Evolutionary conservation across 2,329 filamentous ascomycete genomes (phyloP), one percentile per base, ranked within the genome.

Genomic region (Sporothrix mexicana): DNA sequence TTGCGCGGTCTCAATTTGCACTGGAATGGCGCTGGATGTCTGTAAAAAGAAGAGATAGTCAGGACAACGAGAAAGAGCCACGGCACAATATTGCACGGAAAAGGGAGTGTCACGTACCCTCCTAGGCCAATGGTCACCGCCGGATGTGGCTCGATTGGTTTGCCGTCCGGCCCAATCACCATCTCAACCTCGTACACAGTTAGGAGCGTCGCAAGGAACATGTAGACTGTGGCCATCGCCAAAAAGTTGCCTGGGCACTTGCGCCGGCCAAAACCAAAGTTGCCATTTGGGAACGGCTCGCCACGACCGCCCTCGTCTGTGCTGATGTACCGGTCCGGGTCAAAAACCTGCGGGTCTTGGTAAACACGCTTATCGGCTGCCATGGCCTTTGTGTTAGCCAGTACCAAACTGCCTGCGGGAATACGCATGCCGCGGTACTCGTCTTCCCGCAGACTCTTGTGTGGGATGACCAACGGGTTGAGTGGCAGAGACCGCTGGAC

Each of bases 381-480:
- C 82, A 85, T 87, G 68, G 83, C 83, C 13, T 80, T 78, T n/a
- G 81, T 78, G 70, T 85, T 86, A 43, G 82, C 81, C 70, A 82
- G 81, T 6, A 85, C 78, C 20, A 83, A 77, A 5, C 82, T 82
- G 2, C 88, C 88, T n/a, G 84, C 85, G 10, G 87, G 87, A 68
- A 90, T 88, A 73, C 84, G 83, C 79, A 87, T 86, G 47, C 84
- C 87, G 23, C 86, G 81, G 76, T 90, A 90, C 12, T 84, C 80
- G 72, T 90, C 88, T 67, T 90, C 88, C 64, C 85, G 78, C 1
- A 85, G 81, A 15, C 86, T 82, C 61, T 80, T 83, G 77, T 90
- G 88, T 1, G 88, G 88, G 49, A 90, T 85, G 2, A 84, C 86
- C 1, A 87, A 77, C 0, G 85, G 84, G 13, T 81, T 82, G 3